A percentile compares a stretch with the other conserved stretches of the same genome.
These are phyloP conservation scores for Pleoardoris graminearum DNA, from an alignment of 2,329 filamentous ascomycete species.

Conservation along the genomic window DNA sequence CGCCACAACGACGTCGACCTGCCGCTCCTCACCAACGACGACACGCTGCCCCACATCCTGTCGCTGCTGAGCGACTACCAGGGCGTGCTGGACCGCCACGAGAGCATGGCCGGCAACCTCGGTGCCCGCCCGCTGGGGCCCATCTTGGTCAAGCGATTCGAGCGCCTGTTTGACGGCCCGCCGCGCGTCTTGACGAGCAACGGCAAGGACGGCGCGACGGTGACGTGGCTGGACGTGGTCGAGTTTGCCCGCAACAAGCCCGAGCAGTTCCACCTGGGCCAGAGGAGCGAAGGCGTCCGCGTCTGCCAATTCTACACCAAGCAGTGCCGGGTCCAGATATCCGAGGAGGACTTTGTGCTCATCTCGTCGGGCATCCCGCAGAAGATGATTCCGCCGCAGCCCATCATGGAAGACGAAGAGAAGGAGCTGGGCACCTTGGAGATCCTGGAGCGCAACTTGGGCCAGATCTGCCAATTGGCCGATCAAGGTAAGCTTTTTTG, in stretches of 20 bases:
- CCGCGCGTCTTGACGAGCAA: conserved; percentile 68
- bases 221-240: conserved; percentile 85
- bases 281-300: conserved; percentile 68
- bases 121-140: conserved; percentile 82
- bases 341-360: conserved; percentile 83
- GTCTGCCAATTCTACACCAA: conserved; percentile 83
- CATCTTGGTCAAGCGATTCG: conserved; percentile 82
- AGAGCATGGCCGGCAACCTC: conserved; percentile 83
- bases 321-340: conserved; percentile 80
- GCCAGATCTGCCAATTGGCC: conserved; percentile 76
- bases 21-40: conserved; percentile 64
- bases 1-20: conserved; percentile 65
- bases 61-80: conserved; percentile 78
- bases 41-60: conserved; percentile 74
- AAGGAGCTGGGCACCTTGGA: conserved; percentile 83
- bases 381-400: conserved; percentile 77
- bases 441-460: conserved; percentile 77
- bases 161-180: conserved; percentile 80
- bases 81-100: conserved; percentile 80
- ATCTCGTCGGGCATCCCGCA: conserved; percentile 83
- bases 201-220: conserved; percentile 62
- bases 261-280: conserved; percentile 73
- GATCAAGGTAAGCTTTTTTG: conserved; percentile 64
- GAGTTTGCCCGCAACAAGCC: conserved; percentile 81
- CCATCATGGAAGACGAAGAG: conserved; percentile 82